Base-by-base conservation (phyloP, 192 early-diverging fungal species). In the Backusella luteola region DNA sequence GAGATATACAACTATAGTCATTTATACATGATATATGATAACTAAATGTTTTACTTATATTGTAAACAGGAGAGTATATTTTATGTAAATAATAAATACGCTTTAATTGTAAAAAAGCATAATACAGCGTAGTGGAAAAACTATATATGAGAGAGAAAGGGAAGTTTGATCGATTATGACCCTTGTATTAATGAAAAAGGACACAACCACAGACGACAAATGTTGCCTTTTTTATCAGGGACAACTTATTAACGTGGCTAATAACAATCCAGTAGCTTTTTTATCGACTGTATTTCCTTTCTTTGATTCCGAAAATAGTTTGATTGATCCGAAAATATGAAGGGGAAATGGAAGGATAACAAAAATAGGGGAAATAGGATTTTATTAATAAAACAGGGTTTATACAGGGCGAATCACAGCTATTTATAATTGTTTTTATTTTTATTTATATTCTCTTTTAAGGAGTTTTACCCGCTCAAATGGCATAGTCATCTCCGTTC, bases 301-400 rank as follows among this genome's bases (percentile, higher is more conserved):
- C 35, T 94, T 98, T 6, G 94, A 95, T 8, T 99, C 97, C 6
- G 96, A 99, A 79, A 97, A 97, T 86, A 91, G 92, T 66, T 87
- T 99, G 73, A 90, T 97, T 34, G 98, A 98, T 83, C 91, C 91
- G 38, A 90, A 87, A 72, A 79, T 83, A 80, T 73, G 32, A 19
- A 34, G 12, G 34, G 41, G 77, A 52, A 76, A 34, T 35, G 15
- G 9, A 67, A 29, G 26, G 34, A 17, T 6, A 34, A 29, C 15
- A 35, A 34, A 67, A 67, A 67, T 12, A 32, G 32, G 17, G 26
- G 23, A 67, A 67, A 67, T 23, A 67, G 23, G 34, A 34, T 67
- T 67, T 67, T 56, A 44, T 56, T 56, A 56, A 21, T 56, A 56
- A 56, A 11, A 23, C 21, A 56, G n/a, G 53, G 53, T 21, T 56